These are phyloP conservation scores for Stereum hirsutum DNA, from an alignment of 1,284 basidiomycete genomes.

Conservation along the genomic window DNA sequence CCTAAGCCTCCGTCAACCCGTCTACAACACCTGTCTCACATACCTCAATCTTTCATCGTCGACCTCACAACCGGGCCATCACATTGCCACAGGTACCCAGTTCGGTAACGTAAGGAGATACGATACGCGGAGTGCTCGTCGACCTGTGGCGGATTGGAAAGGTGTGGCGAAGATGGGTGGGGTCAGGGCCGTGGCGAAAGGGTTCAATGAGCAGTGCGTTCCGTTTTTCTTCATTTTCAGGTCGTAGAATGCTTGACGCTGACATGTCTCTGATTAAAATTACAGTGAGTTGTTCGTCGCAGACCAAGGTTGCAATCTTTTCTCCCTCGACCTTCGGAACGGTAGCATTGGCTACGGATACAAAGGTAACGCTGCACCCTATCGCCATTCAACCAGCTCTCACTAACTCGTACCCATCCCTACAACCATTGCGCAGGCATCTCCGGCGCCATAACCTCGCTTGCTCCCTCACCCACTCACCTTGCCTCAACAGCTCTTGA, in stretches of 20 bases:
- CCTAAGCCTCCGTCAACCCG: conserved; percentile 72
- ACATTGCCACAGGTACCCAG: conserved; percentile 69
- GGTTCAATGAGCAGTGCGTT: conserved; percentile 61
- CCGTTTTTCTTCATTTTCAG: background rate
- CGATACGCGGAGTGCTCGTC: conserved; percentile 67
- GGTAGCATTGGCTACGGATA: conserved; percentile 68
- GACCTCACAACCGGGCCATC: conserved; percentile 25
- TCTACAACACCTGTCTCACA: conserved; percentile 66
- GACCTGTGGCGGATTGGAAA: conserved; percentile 64
- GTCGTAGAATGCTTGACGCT: background rate
- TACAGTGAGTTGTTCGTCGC: conserved; percentile 69
- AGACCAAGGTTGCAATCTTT: conserved; percentile 64
- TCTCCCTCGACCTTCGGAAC: conserved; percentile 67
- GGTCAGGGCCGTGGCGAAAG: conserved; percentile 51
- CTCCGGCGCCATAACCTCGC: conserved; percentile 57
- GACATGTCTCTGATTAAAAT: conserved; percentile 1
- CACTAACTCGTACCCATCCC: background rate
- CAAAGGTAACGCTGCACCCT: conserved; percentile 39
- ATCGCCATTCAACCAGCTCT: conserved; percentile 3
- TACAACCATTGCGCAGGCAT: conserved; percentile 36
- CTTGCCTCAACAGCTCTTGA: conserved; percentile 59
- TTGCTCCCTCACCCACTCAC: conserved; percentile 41
- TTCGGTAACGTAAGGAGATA: conserved; percentile 73
- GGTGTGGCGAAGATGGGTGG: conserved; percentile 58
- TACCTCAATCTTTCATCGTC: conserved; percentile 30